A percentile compares a stretch with the other conserved stretches of the same genome.
Conservation (phyloP, 2,329 filamentous ascomycete species). For the Clonostachys byssicola region DNA sequence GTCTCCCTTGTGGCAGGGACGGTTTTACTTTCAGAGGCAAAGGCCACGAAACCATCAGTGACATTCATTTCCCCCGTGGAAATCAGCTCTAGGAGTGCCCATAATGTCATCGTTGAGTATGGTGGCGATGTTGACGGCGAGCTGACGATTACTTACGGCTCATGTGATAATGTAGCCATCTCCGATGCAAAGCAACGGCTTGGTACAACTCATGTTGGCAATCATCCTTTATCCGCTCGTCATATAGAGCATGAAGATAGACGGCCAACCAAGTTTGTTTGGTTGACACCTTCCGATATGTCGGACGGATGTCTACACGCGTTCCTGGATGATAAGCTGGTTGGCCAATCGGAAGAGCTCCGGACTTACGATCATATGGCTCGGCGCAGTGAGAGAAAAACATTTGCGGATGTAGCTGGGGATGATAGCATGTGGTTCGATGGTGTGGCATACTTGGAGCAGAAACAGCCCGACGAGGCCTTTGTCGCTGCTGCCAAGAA, state of each 20-base stretch:
- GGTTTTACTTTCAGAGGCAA: background rate
- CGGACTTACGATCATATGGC: constrained; percentile 4
- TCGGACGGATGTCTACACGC: constrained; percentile 11
- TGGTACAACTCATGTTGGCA: constrained; percentile 12
- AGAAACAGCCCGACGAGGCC: constrained; percentile 12
- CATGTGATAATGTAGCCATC: constrained; percentile 2
- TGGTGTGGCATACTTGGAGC: constrained; percentile 14
- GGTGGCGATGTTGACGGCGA: constrained; percentile 9
- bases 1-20: constrained; percentile 2
- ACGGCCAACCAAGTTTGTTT: constrained; percentile 12
- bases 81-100: constrained; percentile 7
- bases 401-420: constrained; percentile 7
- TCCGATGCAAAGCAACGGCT: constrained; percentile 8
- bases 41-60: background rate
- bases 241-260: constrained; percentile 8
- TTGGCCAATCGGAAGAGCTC: constrained; percentile 11
- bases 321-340: constrained; percentile 7
- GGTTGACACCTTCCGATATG: constrained; percentile 6
- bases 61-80: constrained; percentile 4
- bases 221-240: constrained; percentile 11
- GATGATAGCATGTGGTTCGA: constrained; percentile 15
- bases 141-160: constrained; percentile 9
- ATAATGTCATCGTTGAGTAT: constrained; percentile 13
- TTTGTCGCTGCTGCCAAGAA: constrained; percentile 13
- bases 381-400: constrained; percentile 1